phyloP scores from a whole-genome alignment of 805 yeast species.

The Blastobotrys mokoenaii region DNA sequence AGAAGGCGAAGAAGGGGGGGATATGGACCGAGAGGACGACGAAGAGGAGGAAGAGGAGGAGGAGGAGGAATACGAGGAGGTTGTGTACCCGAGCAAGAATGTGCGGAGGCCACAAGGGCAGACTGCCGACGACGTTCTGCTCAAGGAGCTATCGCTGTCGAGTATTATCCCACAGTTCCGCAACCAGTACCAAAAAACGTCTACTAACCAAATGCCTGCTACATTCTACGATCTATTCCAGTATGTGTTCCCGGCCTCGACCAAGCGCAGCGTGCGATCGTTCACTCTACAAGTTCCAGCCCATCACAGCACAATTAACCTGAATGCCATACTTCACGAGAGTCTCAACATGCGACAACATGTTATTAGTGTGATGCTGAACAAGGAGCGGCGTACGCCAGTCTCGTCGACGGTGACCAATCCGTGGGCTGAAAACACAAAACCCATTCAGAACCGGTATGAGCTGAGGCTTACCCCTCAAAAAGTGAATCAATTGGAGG shows the following conservation, averaged over 20 bases:
- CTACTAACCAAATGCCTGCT: slow-evolving; percentile 16
- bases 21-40: slow-evolving; percentile 3
- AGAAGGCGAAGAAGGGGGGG: slow-evolving; percentile 1
- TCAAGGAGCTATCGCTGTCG: slow-evolving; percentile 26
- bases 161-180: slow-evolving; percentile 28
- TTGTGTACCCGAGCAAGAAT: slow-evolving; percentile 3
- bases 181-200: slow-evolving; percentile 24
- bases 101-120: slow-evolving; percentile 12
- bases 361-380: slow-evolving; percentile 24
- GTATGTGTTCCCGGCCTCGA: slow-evolving; percentile 30
- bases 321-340: slow-evolving; percentile 38
- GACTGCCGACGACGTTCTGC: slow-evolving; percentile 20
- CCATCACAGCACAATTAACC: slow-evolving; percentile 38
- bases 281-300: slow-evolving; percentile 41
- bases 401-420: slow-evolving; percentile 12
- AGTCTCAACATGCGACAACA: slow-evolving; percentile 28
- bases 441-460: slow-evolving; percentile 20
- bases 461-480: slow-evolving; percentile 26
- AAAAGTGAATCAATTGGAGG: slow-evolving; percentile 26
- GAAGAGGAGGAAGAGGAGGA: slow-evolving; percentile 4
- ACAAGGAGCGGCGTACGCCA: slow-evolving; percentile 25
- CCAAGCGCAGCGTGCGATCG: slow-evolving; percentile 30
- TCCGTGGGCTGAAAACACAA: slow-evolving; percentile 17
- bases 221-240: slow-evolving; percentile 31
- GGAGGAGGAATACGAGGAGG: not conserved